Base-by-base conservation (phyloP, 176 grass and related monocot genomes). In the Aegilops tauschii region DNA sequence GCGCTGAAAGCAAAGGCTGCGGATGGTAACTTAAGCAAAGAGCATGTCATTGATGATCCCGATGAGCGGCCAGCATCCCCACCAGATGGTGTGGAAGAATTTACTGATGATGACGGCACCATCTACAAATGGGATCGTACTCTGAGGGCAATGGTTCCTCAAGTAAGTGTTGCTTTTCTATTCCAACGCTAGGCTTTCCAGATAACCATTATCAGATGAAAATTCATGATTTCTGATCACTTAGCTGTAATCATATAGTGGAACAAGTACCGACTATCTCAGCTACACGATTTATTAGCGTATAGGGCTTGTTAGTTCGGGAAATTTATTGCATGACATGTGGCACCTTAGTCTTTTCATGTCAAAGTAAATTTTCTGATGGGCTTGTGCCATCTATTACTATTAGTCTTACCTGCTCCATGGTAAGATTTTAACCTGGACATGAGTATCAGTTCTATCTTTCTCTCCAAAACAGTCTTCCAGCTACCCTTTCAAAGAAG, bases 61-160 rank as follows among this genome's bases (percentile, higher is more conserved):
- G 96, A 96, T 69, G 92, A 96, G 69, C 76, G 90, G 36, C 90
- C 97, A 42, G 72, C 85, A 23, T 93, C 97, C 62, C 92, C 97
- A 64, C 97, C 97, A 17, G 94, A 94, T 85, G 97, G 94, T 2
- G 94, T 94, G 85, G 85, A 99, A 54, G 97, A 99, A 86, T 99
- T 99, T 77, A 99, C 94, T 65, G 97, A 99, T 80, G 94, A 99
- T 75, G 92, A 99, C 50, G 97, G 97, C 58, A 96, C 92, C 50
- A 83, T 92, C 84, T 99, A 96, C 85, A 96, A 99, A 79, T 99
- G 97, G 97, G 94, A 99, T 65, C 83, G 83, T 72, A 49, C n/a
- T 11, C 80, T 96, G 78, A 89, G 89, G 87, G 94, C 87, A 87
- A 96, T 92, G 94, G 94, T 90, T 96, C 97, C 97, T 82, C 96